These are phyloP conservation scores for Xylaria sp. DNA, from an alignment of 2,329 filamentous ascomycete species.

Conservation along the genomic window DNA sequence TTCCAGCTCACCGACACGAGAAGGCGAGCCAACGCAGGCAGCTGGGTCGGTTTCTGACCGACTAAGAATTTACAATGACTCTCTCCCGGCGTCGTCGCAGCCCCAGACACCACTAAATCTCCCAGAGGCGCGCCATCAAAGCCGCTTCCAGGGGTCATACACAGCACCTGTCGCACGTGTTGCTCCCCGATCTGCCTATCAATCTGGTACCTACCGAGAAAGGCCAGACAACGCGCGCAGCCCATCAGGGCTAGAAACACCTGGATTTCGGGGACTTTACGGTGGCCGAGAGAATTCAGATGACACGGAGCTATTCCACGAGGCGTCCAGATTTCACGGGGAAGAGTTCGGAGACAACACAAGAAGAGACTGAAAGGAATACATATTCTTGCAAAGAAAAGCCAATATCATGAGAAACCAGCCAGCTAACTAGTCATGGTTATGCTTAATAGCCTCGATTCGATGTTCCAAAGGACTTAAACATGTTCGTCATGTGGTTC, in stretches of 20 bases:
- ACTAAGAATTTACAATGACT: slow-evolving; percentile 51
- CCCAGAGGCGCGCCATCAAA: slow-evolving; percentile 52
- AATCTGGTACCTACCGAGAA: slow-evolving; percentile 6
- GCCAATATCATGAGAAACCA: neutral
- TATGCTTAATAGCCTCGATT: neutral
- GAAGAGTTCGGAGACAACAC: slow-evolving; percentile 6
- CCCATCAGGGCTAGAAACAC: slow-evolving; percentile 43
- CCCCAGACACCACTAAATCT: slow-evolving; percentile 55
- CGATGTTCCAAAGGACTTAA: neutral
- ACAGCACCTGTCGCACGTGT: slow-evolving; percentile 43
- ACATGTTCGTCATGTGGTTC: too few species aligned
- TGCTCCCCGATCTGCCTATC: slow-evolving; percentile 13
- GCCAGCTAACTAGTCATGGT: neutral
- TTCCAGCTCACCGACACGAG: slow-evolving; percentile 16
- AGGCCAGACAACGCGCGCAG: slow-evolving; percentile 35
- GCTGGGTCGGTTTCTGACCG: slow-evolving; percentile 25
- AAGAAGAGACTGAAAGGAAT: neutral
- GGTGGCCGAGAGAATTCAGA: slow-evolving; percentile 53
- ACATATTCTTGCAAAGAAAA: neutral
- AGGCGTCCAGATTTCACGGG: slow-evolving; percentile 19
- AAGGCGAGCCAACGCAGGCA: slow-evolving; percentile 13
- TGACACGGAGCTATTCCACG: slow-evolving; percentile 42
- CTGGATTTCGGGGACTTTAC: slow-evolving; percentile 51
- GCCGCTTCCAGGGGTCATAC: slow-evolving; percentile 46
- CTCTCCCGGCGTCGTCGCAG: slow-evolving; percentile 45